Percentiles rank a stretch among this genome's conserved stretches.
phyloP scores from a whole-genome alignment of 164 flowering plant species.

The Stephania cephalantha region DNA sequence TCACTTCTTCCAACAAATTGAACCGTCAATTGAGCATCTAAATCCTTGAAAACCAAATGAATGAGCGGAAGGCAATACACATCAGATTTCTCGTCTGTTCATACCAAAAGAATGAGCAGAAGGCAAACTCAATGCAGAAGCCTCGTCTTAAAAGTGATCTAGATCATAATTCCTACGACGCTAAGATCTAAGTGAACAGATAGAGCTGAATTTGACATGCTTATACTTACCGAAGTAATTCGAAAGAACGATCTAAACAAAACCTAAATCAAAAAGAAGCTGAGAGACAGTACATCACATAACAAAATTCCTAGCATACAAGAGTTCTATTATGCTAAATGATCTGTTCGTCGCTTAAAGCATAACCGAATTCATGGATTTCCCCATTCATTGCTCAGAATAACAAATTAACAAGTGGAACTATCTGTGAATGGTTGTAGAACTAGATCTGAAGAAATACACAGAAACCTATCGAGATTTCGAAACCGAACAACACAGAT shows the following conservation, averaged over 20 bases:
- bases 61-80: constrained; percentile 62
- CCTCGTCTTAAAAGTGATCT: neutral
- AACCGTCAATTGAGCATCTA: neutral
- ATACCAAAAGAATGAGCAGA: neutral
- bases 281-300: neutral
- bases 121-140: neutral
- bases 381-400: neutral
- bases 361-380: neutral
- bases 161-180: neutral
- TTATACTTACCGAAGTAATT: neutral
- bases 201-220: neutral
- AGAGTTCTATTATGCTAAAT: neutral
- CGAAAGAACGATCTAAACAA: neutral
- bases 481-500: no score
- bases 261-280: neutral
- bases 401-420: neutral
- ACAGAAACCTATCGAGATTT: no score
- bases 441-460: neutral
- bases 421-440: neutral
- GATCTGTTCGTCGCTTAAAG: neutral
- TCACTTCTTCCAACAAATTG: no score
- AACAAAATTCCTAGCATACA: neutral
- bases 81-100: constrained; percentile 83
- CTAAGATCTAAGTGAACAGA: neutral
- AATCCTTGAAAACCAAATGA: neutral